These are phyloP conservation scores for Cytospora leucostoma DNA, from an alignment of 2,329 filamentous ascomycete species.

Conservation along the genomic window DNA sequence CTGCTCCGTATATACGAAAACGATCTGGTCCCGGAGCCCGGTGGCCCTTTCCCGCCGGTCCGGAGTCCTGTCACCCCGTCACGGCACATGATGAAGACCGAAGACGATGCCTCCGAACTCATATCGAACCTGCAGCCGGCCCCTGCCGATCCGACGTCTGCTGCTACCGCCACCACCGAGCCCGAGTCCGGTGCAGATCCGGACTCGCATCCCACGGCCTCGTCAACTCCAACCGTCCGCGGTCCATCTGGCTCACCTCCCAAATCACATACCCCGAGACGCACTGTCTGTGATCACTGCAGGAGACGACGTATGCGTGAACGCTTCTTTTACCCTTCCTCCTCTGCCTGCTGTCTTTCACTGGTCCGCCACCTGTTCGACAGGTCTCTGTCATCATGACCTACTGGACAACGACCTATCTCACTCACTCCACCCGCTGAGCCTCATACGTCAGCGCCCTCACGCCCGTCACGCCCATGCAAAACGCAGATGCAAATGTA, in stretches of 20 bases:
- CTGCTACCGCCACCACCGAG: neutral
- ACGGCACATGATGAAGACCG: constrained; percentile 28
- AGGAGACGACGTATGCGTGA: constrained; percentile 43
- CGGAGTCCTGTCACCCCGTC: constrained; percentile 3
- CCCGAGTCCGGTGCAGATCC: constrained; percentile 12
- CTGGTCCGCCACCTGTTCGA: neutral
- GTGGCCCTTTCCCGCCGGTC: constrained; percentile 14
- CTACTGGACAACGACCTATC: neutral
- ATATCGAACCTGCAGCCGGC: constrained; percentile 24
- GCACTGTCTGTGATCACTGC: constrained; percentile 50
- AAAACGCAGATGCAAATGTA: neutral
- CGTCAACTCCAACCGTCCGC: neutral
- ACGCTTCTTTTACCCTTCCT: constrained; percentile 26
- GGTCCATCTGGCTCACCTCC: constrained; percentile 22
- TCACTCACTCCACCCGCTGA: neutral
- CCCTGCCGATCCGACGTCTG: constrained; percentile 13
- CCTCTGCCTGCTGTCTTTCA: constrained; percentile 13
- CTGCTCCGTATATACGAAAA: constrained; percentile 14
- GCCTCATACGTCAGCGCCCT: neutral
- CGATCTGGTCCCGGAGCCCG: constrained; percentile 17
- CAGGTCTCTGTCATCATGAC: constrained; percentile 1
- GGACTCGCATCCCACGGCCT: constrained; percentile 1
- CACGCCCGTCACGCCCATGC: neutral
- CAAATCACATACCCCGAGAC: constrained; percentile 31
- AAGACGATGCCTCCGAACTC: constrained; percentile 27